Conservation (phyloP, 179 eudicot species). For the Carnegiea gigantea region DNA sequence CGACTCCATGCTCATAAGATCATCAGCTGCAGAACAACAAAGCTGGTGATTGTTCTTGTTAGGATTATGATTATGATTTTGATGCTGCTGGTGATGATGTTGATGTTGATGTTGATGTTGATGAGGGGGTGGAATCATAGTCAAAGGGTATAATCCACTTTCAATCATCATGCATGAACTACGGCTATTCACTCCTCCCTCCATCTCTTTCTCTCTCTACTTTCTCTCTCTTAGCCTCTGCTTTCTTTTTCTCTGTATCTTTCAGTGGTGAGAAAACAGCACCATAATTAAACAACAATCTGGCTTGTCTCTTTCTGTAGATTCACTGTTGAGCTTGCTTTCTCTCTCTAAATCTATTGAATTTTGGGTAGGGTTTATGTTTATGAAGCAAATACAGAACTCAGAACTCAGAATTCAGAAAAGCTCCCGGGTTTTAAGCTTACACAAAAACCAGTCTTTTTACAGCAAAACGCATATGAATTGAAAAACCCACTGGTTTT, state of each 20-base stretch:
- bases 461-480: slow-evolving; percentile 1
- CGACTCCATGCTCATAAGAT: slow-evolving; percentile 39
- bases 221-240: neutral
- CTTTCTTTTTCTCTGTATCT: neutral
- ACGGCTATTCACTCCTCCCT: slow-evolving; percentile 22
- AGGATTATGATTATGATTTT: slow-evolving; percentile 14
- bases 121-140: slow-evolving; percentile 42
- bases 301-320: neutral
- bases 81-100: slow-evolving; percentile 16
- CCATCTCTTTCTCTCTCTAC: neutral
- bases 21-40: slow-evolving; percentile 31
- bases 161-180: slow-evolving; percentile 40
- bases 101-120: slow-evolving; percentile 19
- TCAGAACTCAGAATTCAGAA: neutral
- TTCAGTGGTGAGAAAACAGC: neutral
- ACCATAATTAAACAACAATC: neutral
- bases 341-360: neutral
- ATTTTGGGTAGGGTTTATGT: neutral
- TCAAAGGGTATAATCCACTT: slow-evolving; percentile 44
- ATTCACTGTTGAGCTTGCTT: neutral
- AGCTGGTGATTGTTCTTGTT: slow-evolving; percentile 17
- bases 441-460: neutral
- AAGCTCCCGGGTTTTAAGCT: slow-evolving; percentile 2
- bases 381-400: neutral
- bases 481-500: neutral